These are phyloP conservation scores for Schrenkiella parvula DNA, from an alignment of 345 rosid genomes.

Conservation along the genomic window DNA sequence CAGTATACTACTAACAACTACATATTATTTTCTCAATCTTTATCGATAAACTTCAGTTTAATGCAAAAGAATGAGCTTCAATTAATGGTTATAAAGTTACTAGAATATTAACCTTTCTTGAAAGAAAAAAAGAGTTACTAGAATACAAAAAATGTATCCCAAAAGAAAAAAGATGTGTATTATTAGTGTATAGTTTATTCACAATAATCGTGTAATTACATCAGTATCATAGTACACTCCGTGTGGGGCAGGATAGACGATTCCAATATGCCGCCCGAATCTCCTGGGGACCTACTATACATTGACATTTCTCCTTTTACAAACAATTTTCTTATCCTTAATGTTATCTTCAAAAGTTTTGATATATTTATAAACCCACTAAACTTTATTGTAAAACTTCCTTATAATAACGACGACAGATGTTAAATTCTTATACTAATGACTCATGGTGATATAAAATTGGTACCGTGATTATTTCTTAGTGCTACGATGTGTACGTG, in stretches of 20 bases:
- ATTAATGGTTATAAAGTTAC: neutral
- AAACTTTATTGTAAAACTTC: neutral
- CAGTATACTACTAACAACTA: too few species aligned
- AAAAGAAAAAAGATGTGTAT: neutral
- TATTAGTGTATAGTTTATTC: neutral
- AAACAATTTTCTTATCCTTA: slow-evolving; percentile 6
- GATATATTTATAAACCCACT: neutral
- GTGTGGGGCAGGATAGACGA: slow-evolving; percentile 21
- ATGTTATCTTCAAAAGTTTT: neutral
- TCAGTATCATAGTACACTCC: slow-evolving; percentile 2
- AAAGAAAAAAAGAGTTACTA: too few species aligned
- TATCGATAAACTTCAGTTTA: too few species aligned
- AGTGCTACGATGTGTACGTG: too few species aligned
- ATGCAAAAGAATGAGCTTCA: too few species aligned
- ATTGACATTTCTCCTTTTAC: slow-evolving; percentile 1
- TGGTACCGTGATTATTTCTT: neutral
- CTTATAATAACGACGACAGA: neutral
- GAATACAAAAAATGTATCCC: too few species aligned
- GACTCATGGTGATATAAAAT: neutral
- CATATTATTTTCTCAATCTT: too few species aligned
- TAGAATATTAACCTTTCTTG: too few species aligned
- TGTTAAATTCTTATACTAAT: neutral
- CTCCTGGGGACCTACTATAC: neutral
- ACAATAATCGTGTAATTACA: neutral
- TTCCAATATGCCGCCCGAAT: slow-evolving; percentile 15